Conservation (phyloP, 2,329 filamentous ascomycete genomes). For the Aspergillus niger region DNA sequence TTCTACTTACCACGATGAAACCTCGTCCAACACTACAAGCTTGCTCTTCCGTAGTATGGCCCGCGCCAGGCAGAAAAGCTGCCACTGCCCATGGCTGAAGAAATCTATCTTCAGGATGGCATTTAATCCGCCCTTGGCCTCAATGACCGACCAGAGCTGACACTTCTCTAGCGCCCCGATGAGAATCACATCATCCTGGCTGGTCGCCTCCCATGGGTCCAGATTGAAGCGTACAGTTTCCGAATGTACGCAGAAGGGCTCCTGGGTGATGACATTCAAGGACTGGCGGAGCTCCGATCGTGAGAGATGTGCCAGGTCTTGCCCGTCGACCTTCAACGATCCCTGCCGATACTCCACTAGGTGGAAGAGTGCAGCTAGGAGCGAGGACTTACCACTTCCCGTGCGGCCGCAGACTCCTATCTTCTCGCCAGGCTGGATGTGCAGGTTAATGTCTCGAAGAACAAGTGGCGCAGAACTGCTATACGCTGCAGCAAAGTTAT, state of each 20-base stretch:
- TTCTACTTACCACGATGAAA: not conserved
- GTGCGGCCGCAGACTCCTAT: not conserved
- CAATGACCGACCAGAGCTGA: not conserved
- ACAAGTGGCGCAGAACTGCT: not conserved
- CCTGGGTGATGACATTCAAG: not conserved
- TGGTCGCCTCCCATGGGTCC: not conserved
- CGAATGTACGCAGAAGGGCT: not conserved
- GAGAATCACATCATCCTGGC: not conserved
- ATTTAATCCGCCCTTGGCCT: too few species aligned
- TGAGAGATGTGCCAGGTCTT: not conserved
- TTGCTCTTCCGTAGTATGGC: not conserved
- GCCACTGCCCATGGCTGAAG: too few species aligned
- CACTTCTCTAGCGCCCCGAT: not conserved
- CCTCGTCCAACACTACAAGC: not conserved
- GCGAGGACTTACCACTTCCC: not conserved
- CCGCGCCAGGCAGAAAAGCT: too few species aligned
- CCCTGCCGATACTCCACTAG: not conserved
- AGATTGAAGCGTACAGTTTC: not conserved
- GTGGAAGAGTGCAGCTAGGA: not conserved
- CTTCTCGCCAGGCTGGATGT: not conserved
- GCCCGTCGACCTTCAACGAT: not conserved
- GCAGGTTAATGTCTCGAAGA: not conserved
- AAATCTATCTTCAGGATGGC: not conserved
- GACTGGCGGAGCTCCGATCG: not conserved
- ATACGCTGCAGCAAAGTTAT: not conserved